Evolutionary conservation across 1,284 basidiomycete genomes (phyloP).

Genomic region (Boletus calvinii): DNA sequence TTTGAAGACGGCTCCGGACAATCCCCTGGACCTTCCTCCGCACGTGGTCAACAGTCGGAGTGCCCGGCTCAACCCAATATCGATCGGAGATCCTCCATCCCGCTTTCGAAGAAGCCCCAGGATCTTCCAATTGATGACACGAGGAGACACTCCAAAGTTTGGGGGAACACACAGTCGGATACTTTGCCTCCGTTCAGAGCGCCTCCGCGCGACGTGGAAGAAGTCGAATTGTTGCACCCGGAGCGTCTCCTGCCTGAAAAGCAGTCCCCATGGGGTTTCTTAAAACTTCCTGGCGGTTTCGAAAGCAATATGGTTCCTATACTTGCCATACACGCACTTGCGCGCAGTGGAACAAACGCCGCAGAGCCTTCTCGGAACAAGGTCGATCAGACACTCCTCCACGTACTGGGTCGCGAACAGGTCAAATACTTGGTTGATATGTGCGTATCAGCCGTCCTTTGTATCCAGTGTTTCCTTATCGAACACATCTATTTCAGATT

Average conservation of each 20-base stretch:
- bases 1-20: conserved; percentile 33
- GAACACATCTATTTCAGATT: conserved; percentile 32
- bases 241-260: conserved; percentile 32
- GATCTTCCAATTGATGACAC: conserved; percentile 28
- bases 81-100: conserved; percentile 30
- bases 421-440: conserved; percentile 37
- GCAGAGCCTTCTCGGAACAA: conserved; percentile 30
- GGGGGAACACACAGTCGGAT: conserved; percentile 23
- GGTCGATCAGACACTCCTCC: conserved; percentile 34
- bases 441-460: conserved; percentile 29
- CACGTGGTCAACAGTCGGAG: conserved; percentile 22
- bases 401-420: conserved; percentile 38
- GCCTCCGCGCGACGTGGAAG: conserved; percentile 24
- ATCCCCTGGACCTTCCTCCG: conserved; percentile 16
- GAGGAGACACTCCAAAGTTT: conserved; percentile 23
- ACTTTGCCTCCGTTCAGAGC: conserved; percentile 22
- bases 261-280: conserved; percentile 39
- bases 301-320: conserved; percentile 44
- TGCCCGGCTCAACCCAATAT: conserved; percentile 16
- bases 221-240: conserved; percentile 31
- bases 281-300: conserved; percentile 34
- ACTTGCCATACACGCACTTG: conserved; percentile 41
- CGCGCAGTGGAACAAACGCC: conserved; percentile 22
- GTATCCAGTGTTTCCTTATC: background rate
- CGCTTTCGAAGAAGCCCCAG: conserved; percentile 21